These are phyloP conservation scores for Begonia peltatifolia DNA, from an alignment of 306 rosid species.

Conservation along the genomic window DNA sequence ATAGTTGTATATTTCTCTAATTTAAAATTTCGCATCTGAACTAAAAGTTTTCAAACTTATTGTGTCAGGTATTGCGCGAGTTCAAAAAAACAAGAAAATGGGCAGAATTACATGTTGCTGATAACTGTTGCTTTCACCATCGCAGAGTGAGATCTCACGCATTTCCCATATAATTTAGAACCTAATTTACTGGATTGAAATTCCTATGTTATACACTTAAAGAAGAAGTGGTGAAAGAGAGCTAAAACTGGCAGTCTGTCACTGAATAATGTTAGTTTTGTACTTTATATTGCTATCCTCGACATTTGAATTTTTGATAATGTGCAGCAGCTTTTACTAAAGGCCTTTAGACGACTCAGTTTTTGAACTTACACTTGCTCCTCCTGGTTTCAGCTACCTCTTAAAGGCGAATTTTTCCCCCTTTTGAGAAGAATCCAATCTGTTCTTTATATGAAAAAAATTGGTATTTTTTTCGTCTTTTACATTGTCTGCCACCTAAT, in stretches of 20 bases:
- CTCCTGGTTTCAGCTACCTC: slow-evolving; percentile 18
- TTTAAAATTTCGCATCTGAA: too few species aligned
- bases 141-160: slow-evolving; percentile 52
- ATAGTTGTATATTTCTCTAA: too few species aligned
- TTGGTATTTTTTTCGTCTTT: neutral
- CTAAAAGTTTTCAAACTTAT: too few species aligned
- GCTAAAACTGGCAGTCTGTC: too few species aligned
- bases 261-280: too few species aligned
- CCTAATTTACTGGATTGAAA: neutral
- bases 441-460: neutral
- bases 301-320: slow-evolving; percentile 2
- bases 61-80: slow-evolving; percentile 43
- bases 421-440: neutral
- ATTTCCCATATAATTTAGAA: neutral
- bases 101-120: slow-evolving; percentile 77
- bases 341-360: slow-evolving; percentile 24
- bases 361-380: slow-evolving; percentile 10
- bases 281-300: neutral
- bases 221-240: too few species aligned
- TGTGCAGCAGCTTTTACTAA: slow-evolving; percentile 55
- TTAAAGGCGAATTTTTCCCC: slow-evolving; percentile 39
- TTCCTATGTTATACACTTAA: neutral
- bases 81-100: slow-evolving; percentile 52
- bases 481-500: too few species aligned
- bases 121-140: slow-evolving; percentile 71